Evolutionary conservation across 2,329 filamentous ascomycete species (phyloP).

Genomic region (Neurospora sp.): DNA sequence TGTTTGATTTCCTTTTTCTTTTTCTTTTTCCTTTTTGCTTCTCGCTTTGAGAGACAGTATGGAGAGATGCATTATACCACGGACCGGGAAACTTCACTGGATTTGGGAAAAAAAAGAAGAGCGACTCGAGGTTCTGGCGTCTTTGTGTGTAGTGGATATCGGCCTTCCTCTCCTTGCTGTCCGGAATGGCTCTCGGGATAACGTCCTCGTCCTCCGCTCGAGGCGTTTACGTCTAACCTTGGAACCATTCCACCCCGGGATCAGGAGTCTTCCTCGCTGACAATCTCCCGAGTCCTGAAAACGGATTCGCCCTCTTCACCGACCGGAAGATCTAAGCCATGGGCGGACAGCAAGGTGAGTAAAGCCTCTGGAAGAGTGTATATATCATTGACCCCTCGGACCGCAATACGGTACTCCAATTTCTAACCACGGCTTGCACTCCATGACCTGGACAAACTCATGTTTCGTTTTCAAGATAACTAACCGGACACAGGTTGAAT

Average conservation of each 20-base stretch:
- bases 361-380: conserved; percentile 34
- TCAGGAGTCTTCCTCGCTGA: conserved; percentile 6
- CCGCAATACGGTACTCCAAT: conserved; percentile 18
- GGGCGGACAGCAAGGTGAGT: conserved; percentile 47
- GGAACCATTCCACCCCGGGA: conserved; percentile 3
- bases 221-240: conserved; percentile 11
- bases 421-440: conserved; percentile 6
- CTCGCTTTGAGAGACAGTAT: conserved; percentile 13
- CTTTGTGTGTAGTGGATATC: conserved; percentile 19
- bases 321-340: conserved; percentile 24
- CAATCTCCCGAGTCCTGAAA: conserved; percentile 11
- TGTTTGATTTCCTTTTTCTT: conserved; percentile 12
- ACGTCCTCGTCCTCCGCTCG: conserved; percentile 13
- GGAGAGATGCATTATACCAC: conserved; percentile 15
- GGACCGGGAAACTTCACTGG: conserved; percentile 18
- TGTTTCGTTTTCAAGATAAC: conserved; percentile 9
- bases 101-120: conserved; percentile 21
- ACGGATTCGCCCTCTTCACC: conserved; percentile 19
- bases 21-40: conserved; percentile 18
- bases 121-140: conserved; percentile 7
- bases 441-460: conserved; percentile 1
- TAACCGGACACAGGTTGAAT: conserved; percentile 12
- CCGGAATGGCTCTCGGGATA: conserved; percentile 25
- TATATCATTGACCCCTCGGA: conserved; percentile 37
- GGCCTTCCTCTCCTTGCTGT: conserved; percentile 28